Conservation (phyloP, 768 basidiomycete species). For the Phylloporus rhodoxanthus region DNA sequence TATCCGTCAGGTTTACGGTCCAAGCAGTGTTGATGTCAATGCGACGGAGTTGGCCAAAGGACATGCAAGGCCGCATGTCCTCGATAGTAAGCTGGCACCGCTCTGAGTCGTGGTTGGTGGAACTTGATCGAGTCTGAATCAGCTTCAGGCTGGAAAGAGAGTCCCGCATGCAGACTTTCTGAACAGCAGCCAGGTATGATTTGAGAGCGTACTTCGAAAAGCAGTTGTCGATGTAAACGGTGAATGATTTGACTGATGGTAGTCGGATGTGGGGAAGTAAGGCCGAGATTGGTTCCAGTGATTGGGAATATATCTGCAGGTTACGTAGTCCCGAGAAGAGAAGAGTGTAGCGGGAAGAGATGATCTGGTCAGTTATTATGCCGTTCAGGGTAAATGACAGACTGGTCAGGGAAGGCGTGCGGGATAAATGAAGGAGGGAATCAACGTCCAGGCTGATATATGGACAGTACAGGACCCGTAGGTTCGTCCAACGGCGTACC, state of each 20-base stretch:
- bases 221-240: slow-evolving; percentile 6
- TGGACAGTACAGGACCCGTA: slow-evolving; percentile 13
- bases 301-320: slow-evolving; percentile 9
- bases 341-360: not conserved
- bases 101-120: not conserved
- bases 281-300: slow-evolving; percentile 1
- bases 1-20: slow-evolving; percentile 7
- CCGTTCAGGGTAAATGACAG: slow-evolving; percentile 8
- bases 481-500: slow-evolving; percentile 13
- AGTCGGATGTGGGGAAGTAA: slow-evolving; percentile 2
- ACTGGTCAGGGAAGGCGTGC: slow-evolving; percentile 8
- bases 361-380: not conserved
- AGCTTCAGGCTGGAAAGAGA: slow-evolving; percentile 6
- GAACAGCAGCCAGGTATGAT: slow-evolving; percentile 3
- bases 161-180: slow-evolving; percentile 4
- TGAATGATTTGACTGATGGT: slow-evolving; percentile 6
- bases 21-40: slow-evolving; percentile 11
- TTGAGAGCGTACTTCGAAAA: slow-evolving; percentile 7
- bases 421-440: slow-evolving; percentile 12
- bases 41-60: slow-evolving; percentile 9
- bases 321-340: slow-evolving; percentile 9
- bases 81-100: slow-evolving; percentile 12
- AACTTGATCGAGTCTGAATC: slow-evolving; percentile 6
- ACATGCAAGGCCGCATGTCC: slow-evolving; percentile 14
- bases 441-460: slow-evolving; percentile 10